Evolutionary conservation across 2,329 filamentous ascomycete genomes (phyloP), one percentile per base, ranked within the genome.

Genomic region (Colletotrichum zoysiae): DNA sequence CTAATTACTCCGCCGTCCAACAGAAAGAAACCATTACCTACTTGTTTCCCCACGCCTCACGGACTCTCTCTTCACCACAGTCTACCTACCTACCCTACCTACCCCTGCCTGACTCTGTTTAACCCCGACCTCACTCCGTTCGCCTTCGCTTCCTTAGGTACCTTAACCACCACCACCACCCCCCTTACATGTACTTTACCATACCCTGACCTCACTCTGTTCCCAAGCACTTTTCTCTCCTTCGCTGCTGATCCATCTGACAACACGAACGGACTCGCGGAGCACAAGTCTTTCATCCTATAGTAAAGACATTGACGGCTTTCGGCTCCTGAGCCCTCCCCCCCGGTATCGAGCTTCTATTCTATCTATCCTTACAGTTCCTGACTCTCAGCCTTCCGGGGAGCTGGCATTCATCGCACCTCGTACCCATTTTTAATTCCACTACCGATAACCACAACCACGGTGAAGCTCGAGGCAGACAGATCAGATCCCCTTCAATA

Each of bases 361-460:
- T 38, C 35, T 48, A 23, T 26, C 23, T 18, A 44, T n/a, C 46
- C 35, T 48, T 51, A n/a, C 46, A 30, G 55, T 48, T 50, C 26
- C 38, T 60, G 40, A 56, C 46, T 16, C 35, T 53, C 48, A 38
- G 40, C 33, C 26, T n/a, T 51, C 40, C 61, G 18, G 44, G 51
- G 26, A 48, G 65, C 69, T n/a, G n/a, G n/a, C 55, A 56, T 70
- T 72, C 65, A 30, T 46, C 66, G 53, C 53, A 59, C 42, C 55
- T 50, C 46, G 70, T 60, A 23, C 55, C 70, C 70, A 65, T 65
- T 60, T 68, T 69, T 65, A 72, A 65, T 50, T 46, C 40, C 70
- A 53, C 35, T 48, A 33, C 48, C 9, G 59, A 40, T 62, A 44
- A 40, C 66, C 59, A 59, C 55, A 56, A 46, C 44, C 20, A 42